Evolutionary conservation across 345 rosid species (phyloP), one percentile per base, ranked within the genome.

Genomic region (Populus simonii): DNA sequence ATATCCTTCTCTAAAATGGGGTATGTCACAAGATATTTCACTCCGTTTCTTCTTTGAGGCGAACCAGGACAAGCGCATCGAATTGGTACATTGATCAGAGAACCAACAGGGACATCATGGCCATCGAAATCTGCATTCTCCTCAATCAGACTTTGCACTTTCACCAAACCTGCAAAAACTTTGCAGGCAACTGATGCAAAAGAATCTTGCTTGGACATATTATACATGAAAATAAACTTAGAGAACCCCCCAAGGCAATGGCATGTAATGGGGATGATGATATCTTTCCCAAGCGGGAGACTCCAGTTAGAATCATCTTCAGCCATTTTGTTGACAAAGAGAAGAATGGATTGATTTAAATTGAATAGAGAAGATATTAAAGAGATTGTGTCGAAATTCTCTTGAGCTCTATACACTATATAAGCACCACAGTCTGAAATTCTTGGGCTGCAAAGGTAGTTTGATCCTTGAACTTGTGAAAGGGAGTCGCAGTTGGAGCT

Each of bases 31-130:
- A 85, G 83, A 77, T 36, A 76, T 1, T 74, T 70, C 12, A 83
- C 79, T 22, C 83, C 86, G 47, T 76, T 70, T 0, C 43, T 76
- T 36, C 17, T 62, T 31, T 80, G 84, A 33, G 78, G 35, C 25
- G 47, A 31, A 70, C 16, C 39, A n/a, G 88, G 84, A 76, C 88
- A 83, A 78, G 82, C 88, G 47, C 88, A 83, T 73, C 83, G 80
- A 69, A 85, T 79, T 0, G 83, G 81, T 31, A 80, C 81, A 73
- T 68, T 78, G 65, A 85, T 70, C 68, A 39, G 66, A 70, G 29
- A 70, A 74, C 68, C 68, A 41, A 33, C 73, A n/a, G 74, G 45
- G 45, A 41, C 12, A 71, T 16, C 49, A 8, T 25, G 43, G 35
- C 8, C 75, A 59, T 31, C 55, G 11, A 70, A 59, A 27, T n/a